phyloP scores from a whole-genome alignment of 768 basidiomycete genomes.

The Lyophyllum shimeji region DNA sequence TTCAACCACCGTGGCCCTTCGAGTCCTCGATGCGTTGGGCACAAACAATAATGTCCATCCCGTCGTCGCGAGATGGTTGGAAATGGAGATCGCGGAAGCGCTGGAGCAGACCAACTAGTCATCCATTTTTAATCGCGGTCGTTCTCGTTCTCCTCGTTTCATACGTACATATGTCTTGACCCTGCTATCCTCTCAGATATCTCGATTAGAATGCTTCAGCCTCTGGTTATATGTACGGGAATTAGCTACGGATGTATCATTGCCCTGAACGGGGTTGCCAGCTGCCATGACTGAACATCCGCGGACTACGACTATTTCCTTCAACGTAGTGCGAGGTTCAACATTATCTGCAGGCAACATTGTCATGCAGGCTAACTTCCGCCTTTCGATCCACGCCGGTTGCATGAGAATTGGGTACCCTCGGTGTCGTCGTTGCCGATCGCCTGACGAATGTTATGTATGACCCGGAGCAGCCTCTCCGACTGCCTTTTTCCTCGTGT shows the following conservation, averaged over 20 bases:
- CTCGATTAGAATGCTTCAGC: not conserved
- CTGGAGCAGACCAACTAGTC: constrained; percentile 6
- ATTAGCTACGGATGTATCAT: too few species aligned
- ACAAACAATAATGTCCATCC: constrained; percentile 28
- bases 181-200: not conserved
- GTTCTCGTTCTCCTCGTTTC: not conserved
- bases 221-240: too few species aligned
- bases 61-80: constrained; percentile 49
- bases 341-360: too few species aligned
- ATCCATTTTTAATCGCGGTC: not conserved
- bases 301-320: too few species aligned
- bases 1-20: constrained; percentile 55
- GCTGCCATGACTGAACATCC: too few species aligned
- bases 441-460: not conserved
- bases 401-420: not conserved
- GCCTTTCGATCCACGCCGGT: not conserved
- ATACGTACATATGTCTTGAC: not conserved
- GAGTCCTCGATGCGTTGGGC: constrained; percentile 52
- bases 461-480: not conserved
- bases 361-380: too few species aligned
- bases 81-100: constrained; percentile 39
- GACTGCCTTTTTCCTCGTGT: not conserved
- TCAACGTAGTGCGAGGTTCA: too few species aligned
- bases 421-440: not conserved
- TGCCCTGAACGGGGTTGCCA: too few species aligned